Evolutionary conservation across 768 basidiomycete genomes (phyloP).

Genomic region (Royoungia palumana): DNA sequence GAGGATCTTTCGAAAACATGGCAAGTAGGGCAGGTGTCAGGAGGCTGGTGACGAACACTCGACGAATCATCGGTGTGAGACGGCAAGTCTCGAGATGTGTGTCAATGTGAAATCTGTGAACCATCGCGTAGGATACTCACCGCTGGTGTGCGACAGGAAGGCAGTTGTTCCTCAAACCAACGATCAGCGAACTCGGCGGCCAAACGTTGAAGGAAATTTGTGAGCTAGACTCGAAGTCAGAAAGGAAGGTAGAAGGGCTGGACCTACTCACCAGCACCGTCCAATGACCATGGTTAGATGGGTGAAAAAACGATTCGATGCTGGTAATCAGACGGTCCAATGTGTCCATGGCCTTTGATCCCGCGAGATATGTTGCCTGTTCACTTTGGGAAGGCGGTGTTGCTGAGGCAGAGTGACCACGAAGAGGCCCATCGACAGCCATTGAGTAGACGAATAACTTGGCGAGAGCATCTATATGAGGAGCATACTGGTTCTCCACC

Average conservation of each 20-base stretch:
- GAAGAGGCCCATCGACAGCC: constrained; percentile 71
- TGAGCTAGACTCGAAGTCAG: constrained; percentile 46
- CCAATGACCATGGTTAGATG: constrained; percentile 88
- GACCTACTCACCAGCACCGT: constrained; percentile 37
- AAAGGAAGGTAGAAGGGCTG: background rate
- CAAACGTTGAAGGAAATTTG: constrained; percentile 78
- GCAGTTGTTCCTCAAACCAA: constrained; percentile 72
- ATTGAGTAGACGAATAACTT: constrained; percentile 88
- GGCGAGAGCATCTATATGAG: constrained; percentile 62
- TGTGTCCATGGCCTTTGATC: constrained; percentile 84
- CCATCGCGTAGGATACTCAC: constrained; percentile 31
- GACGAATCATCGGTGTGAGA: constrained; percentile 76
- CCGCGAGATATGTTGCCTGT: constrained; percentile 63
- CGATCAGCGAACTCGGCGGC: constrained; percentile 77
- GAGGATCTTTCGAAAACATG: constrained; percentile 85
- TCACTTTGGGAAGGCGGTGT: constrained; percentile 64
- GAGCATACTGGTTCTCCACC: background rate
- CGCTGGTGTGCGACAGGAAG: constrained; percentile 74
- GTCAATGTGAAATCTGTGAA: background rate
- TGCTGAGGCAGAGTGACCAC: constrained; percentile 41
- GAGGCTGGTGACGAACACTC: constrained; percentile 75
- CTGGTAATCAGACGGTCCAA: constrained; percentile 86
- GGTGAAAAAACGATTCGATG: constrained; percentile 94
- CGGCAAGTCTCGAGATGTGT: constrained; percentile 53
- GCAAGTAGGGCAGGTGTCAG: constrained; percentile 85